Evolutionary conservation across 192 early-diverging fungal species (phyloP).

Genomic region (Chytriomyces confervae): DNA sequence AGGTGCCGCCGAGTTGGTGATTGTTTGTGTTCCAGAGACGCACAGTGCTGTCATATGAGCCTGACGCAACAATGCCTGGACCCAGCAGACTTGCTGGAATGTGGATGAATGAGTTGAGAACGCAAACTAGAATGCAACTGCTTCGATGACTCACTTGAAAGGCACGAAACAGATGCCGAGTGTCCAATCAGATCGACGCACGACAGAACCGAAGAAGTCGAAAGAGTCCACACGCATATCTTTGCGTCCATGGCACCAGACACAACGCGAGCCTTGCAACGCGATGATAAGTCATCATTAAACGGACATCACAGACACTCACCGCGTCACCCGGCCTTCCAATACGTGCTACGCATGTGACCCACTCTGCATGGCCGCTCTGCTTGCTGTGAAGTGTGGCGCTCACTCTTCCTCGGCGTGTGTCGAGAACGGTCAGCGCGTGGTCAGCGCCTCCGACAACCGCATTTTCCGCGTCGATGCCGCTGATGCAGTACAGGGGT

Average conservation of each 20-base stretch:
- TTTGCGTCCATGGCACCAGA: slow-evolving; percentile 37
- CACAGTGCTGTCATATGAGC: slow-evolving; percentile 15
- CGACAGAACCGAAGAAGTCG: neutral
- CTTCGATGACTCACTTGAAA: neutral
- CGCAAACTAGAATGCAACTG: neutral
- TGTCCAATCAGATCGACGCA: slow-evolving; percentile 29
- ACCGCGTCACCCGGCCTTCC: neutral
- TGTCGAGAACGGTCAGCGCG: slow-evolving; percentile 6
- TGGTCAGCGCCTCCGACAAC: slow-evolving; percentile 34
- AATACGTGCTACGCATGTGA: slow-evolving; percentile 24
- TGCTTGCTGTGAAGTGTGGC: slow-evolving; percentile 12
- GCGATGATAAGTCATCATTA: too few species aligned
- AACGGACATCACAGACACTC: neutral
- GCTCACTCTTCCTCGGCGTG: neutral
- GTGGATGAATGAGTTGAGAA: neutral
- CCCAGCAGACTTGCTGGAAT: neutral
- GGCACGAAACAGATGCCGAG: slow-evolving; percentile 15
- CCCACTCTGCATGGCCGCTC: slow-evolving; percentile 33
- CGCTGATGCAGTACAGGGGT: slow-evolving; percentile 27
- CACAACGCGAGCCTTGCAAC: neutral
- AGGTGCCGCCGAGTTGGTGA: neutral
- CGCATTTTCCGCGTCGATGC: neutral
- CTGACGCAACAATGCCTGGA: slow-evolving; percentile 10
- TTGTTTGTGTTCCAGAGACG: slow-evolving; percentile 7
- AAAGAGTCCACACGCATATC: slow-evolving; percentile 24